These are phyloP conservation scores for Penicillium simplicissimum DNA, from an alignment of 495 filamentous ascomycete genomes.

Conservation along the genomic window DNA sequence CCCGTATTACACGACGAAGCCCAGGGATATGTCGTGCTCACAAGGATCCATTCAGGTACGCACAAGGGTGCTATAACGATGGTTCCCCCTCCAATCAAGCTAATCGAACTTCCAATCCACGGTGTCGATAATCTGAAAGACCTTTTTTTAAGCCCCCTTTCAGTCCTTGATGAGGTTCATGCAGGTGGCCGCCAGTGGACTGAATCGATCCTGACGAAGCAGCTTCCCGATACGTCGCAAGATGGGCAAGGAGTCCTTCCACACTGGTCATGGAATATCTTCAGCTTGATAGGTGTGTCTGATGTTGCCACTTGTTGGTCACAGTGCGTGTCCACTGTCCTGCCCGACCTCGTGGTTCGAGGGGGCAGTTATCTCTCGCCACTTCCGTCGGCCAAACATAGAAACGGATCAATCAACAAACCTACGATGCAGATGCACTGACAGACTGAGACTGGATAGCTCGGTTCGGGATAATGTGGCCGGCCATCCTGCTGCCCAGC, in stretches of 20 bases:
- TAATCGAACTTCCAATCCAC: constrained; percentile 79
- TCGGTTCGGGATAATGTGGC: constrained; percentile 82
- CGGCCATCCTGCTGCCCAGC: constrained; percentile 81
- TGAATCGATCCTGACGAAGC: constrained; percentile 66
- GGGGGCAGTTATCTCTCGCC: neutral
- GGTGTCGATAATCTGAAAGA: constrained; percentile 77
- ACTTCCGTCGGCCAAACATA: neutral
- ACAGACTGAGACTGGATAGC: neutral
- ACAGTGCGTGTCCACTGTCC: neutral
- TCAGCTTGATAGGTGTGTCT: no score
- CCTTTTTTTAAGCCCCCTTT: constrained; percentile 67
- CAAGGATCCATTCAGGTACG: neutral
- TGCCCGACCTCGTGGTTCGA: neutral
- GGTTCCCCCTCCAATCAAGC: constrained; percentile 60
- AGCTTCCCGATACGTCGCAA: constrained; percentile 67
- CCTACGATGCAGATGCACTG: neutral
- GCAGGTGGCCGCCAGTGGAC: constrained; percentile 71
- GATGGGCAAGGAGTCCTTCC: constrained; percentile 67
- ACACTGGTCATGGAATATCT: constrained; percentile 23
- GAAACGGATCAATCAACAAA: neutral
- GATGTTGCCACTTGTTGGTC: no score
- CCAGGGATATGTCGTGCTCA: neutral
- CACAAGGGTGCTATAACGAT: constrained; percentile 46
- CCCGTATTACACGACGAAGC: constrained; percentile 17
- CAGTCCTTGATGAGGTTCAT: constrained; percentile 61